Base-by-base conservation (phyloP, 495 filamentous ascomycete species). In the Extremus antarcticus region DNA sequence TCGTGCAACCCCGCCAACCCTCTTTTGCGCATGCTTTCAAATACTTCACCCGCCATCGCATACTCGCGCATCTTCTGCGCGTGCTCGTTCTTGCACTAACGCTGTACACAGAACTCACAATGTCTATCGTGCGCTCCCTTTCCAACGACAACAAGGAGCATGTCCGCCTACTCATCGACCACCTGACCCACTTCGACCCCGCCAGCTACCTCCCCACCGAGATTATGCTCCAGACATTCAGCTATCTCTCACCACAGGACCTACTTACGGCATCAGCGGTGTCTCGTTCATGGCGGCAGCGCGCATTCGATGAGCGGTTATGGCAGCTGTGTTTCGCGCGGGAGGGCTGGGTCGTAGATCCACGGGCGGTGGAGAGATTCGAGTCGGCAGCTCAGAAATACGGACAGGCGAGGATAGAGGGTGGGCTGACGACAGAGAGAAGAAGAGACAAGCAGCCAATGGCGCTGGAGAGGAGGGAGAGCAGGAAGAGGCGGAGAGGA, bases 151-250 rank as follows among this genome's bases (percentile, higher is more conserved):
- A 81, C 13, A 81, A 94, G 49, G 81, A 84, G 16, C 76, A 80
- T n/a, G 80, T 95, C 20, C 87, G 92, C 22, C 83, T 86, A 41
- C 75, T 78, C 41, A 72, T 94, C 17, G 81, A 83, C 46, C 86
- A 84, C 8, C 79, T 87, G 4, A 82, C 94, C 22, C 89, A 96
- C 68, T 88, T 95, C 70, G 88, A 98, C 70, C 94, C 94, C 45
- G 78, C 95, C 25, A 70, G 80, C 54, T 81, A 86, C 62, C 79
- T 98, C 9, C 92, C 92, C 0, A 80, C 86, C 1, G 92, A 98
- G 66, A 80, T 97, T 54, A 90, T 86, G 48, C 82, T 89, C 51
- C 83, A 92, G 62, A 84, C 96, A 16, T 84, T 97, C 40, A 85
- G 84, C 25, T 94, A 87, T 64, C 80, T 98, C 25, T 83, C 88